A percentile compares a stretch with the other conserved stretches of the same genome.
phyloP scores from a whole-genome alignment of 1,284 basidiomycete species.

The Tylopilus sp. region DNA sequence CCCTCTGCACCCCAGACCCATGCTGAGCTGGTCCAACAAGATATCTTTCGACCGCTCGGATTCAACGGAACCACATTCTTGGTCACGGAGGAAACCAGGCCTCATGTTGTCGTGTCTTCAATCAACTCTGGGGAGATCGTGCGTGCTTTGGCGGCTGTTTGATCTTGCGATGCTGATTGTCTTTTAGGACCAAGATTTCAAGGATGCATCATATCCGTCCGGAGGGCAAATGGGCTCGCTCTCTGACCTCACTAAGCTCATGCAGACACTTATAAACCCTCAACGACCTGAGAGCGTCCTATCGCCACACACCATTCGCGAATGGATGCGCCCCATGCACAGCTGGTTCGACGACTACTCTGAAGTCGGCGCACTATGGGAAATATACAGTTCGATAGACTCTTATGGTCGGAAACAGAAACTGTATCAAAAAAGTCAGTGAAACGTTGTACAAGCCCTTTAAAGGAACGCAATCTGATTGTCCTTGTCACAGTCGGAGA shows the following conservation, averaged over 20 bases:
- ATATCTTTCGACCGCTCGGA: constrained; percentile 57
- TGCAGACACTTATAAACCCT: constrained; percentile 58
- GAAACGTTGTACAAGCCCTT: background rate
- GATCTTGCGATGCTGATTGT: constrained; percentile 2
- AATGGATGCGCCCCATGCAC: constrained; percentile 57
- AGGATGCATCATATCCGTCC: constrained; percentile 53
- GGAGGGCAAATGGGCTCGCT: constrained; percentile 63
- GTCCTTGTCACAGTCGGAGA: constrained; percentile 51
- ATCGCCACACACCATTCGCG: constrained; percentile 47
- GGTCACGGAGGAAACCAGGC: constrained; percentile 39
- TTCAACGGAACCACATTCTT: constrained; percentile 52
- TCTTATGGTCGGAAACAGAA: constrained; percentile 50
- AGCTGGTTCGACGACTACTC: constrained; percentile 54
- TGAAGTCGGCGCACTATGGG: constrained; percentile 61
- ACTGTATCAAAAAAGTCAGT: constrained; percentile 48
- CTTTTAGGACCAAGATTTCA: constrained; percentile 51
- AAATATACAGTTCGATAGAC: constrained; percentile 52
- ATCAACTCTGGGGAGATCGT: constrained; percentile 46
- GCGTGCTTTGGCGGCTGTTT: constrained; percentile 11
- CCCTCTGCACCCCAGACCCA: constrained; percentile 46
- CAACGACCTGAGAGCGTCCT: constrained; percentile 45
- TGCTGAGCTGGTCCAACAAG: constrained; percentile 53
- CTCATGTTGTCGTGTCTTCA: constrained; percentile 48
- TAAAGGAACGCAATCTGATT: background rate
- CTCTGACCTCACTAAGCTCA: constrained; percentile 53